A percentile compares a stretch with the other conserved stretches of the same genome.
Evolutionary conservation across 129 eudicot species (phyloP).

Genomic region (Dittrichia graveolens): DNA sequence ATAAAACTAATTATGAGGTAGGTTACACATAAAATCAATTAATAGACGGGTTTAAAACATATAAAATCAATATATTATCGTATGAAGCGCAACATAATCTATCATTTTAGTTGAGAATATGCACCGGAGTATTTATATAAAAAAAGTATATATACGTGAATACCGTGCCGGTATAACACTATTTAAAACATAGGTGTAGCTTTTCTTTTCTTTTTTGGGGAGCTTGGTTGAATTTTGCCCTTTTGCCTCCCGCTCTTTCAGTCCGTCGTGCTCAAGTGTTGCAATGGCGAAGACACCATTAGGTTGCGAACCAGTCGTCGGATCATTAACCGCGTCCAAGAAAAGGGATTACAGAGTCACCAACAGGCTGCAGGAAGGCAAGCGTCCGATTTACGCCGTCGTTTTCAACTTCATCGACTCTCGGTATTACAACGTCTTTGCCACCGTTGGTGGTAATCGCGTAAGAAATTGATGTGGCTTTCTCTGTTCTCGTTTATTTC

Average conservation of each 20-base stretch:
- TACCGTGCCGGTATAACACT: too few species aligned
- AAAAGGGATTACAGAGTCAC: constrained; percentile 88
- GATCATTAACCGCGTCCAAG: constrained; percentile 66
- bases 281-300: constrained; percentile 54
- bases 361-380: constrained; percentile 87
- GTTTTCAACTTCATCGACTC: constrained; percentile 95
- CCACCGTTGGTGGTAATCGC: constrained; percentile 94
- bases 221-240: too few species aligned
- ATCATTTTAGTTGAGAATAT: too few species aligned
- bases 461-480: constrained; percentile 34
- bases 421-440: constrained; percentile 78
- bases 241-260: background rate
- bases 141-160: too few species aligned
- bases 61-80: too few species aligned
- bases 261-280: background rate
- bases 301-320: constrained; percentile 86
- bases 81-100: too few species aligned
- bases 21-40: too few species aligned
- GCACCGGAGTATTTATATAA: too few species aligned
- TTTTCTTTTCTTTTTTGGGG: too few species aligned
- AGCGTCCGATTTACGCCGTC: constrained; percentile 86
- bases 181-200: too few species aligned
- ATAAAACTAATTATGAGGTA: too few species aligned
- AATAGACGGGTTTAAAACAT: too few species aligned
- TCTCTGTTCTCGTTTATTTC: background rate